Evolutionary conservation across 352 stramenopile species (phyloP), one percentile per base, ranked within the genome.

Genomic region (Globisporangium spiculum): DNA sequence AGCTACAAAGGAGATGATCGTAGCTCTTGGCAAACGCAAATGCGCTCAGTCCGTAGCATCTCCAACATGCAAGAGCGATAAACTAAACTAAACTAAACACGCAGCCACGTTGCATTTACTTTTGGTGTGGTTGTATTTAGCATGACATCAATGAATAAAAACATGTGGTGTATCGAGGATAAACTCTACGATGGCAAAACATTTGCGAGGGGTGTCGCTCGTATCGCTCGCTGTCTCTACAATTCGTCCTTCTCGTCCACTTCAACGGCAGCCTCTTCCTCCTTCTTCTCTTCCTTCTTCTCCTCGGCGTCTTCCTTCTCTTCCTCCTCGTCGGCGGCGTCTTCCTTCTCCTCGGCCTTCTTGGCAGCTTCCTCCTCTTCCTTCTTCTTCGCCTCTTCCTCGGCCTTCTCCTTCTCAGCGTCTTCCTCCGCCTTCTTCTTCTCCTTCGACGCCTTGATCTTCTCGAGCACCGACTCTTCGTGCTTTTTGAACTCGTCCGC

Each of bases 401-500:
- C 78, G 46, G 79, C 71, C 70, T 90, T 81, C 30, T 75, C 76
- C 71, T 84, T 84, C 74, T 90, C 81, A 60, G 81, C 84, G 71
- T 94, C 88, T 71, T 97, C 83, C 44, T 81, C 74, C 66, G 88
- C 75, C 69, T 95, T 85, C 77, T 91, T 90, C 77, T 92, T 89
- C 57, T 83, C 75, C 64, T 83, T 83, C 57, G 92, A 78, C 53
- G 86, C 80, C 70, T 98, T 79, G 58, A 83, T 81, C 73, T 98
- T 94, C 65, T 93, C 91, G 57, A 98, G 89, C 74, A 98, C 97
- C 14, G 87, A 87, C 76, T 99, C 98, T 79, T 99, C 97, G 74
- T 89, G 92, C 63, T 96, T 91, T 74, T 98, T 98, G 84, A 99
- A 98, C 71, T 98, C 93, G 26, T 97, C 93, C 60, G 98, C 80